Conservation (phyloP, 2,329 filamentous ascomycete species). For the Nigrospora sphaerica region DNA sequence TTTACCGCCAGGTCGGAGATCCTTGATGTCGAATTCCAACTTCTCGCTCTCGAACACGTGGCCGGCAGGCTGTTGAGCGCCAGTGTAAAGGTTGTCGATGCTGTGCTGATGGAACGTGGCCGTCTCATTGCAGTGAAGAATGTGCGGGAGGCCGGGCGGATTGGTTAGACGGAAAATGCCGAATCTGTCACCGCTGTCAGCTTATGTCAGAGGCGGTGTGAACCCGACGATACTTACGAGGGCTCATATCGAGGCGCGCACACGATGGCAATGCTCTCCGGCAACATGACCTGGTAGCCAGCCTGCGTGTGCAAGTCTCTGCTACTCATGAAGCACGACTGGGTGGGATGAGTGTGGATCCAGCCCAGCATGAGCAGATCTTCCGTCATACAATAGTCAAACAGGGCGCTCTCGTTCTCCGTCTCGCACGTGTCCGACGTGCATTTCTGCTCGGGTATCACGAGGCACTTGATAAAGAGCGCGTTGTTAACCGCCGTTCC, state of each 20-base stretch:
- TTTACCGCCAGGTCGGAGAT: slow-evolving; percentile 35
- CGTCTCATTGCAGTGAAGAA: slow-evolving; percentile 69
- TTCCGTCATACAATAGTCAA: slow-evolving; percentile 82
- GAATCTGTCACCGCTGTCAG: slow-evolving; percentile 47
- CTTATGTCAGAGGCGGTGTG: not conserved
- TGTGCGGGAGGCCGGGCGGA: slow-evolving; percentile 80
- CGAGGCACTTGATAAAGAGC: slow-evolving; percentile 78
- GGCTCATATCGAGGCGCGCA: slow-evolving; percentile 78
- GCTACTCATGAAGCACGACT: slow-evolving; percentile 97
- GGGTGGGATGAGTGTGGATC: slow-evolving; percentile 96
- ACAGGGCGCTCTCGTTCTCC: slow-evolving; percentile 74
- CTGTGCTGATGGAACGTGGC: slow-evolving; percentile 77
- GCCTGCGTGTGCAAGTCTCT: slow-evolving; percentile 89
- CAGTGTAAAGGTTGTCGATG: slow-evolving; percentile 67
- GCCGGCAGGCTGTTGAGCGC: slow-evolving; percentile 57
- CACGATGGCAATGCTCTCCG: slow-evolving; percentile 93
- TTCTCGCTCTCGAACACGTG: slow-evolving; percentile 64
- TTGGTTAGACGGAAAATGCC: slow-evolving; percentile 91
- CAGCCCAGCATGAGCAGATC: slow-evolving; percentile 85
- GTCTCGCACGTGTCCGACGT: slow-evolving; percentile 95
- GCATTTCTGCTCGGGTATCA: slow-evolving; percentile 85
- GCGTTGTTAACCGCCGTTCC: slow-evolving; percentile 89
- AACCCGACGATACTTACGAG: slow-evolving; percentile 47
- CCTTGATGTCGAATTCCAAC: slow-evolving; percentile 53
- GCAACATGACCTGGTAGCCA: slow-evolving; percentile 93